Evolutionary conservation across 2,329 filamentous ascomycete species (phyloP), one percentile per base, ranked within the genome.

Genomic region (Mollisiaceae sp.): DNA sequence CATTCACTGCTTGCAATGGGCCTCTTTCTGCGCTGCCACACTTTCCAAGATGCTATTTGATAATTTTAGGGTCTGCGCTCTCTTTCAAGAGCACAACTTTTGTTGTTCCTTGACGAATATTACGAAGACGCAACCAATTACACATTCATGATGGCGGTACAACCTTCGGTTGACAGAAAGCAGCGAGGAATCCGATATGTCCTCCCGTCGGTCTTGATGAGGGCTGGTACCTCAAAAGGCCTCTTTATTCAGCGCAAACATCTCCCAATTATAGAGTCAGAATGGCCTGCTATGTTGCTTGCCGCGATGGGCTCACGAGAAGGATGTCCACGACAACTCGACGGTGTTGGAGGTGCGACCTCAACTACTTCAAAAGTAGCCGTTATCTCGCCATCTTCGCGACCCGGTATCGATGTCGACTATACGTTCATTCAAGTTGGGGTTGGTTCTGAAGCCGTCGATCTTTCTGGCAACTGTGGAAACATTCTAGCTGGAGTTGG

Each of bases 401-500:
- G 80, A 18, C 65, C 75, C 0, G 82, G 81, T 36, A 82, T 82
- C 0, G 84, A 91, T 65, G 80, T 91, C 14, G 86, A 90, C 64
- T 92, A 88, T 73, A 92, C 89, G 0, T 92, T 92, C 73, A 84
- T 90, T 2, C 86, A 88, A 56, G 79, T 91, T 2, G 89, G 88
- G 2, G 83, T 92, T 64, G 82, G 83, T 54, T 82, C 88, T 69
- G 80, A 80, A 8, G 76, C 79, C 39, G 80, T 92, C 2, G 89
- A 92, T 71, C 82, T 86, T 70, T 85, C 86, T 0, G 86, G 89
- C 20, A 92, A 91, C 70, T 92, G 89, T 73, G 89, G 89, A 11
- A 92, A 92, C 74, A 89, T 92, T 86, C 85, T 81, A 6, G 82
- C 85, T 36, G 82, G 85, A 0, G 82, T 92, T 41, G 81, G 62